Conservation (phyloP, 2,329 filamentous ascomycete species). For the Sarocladium brachiariae region DNA sequence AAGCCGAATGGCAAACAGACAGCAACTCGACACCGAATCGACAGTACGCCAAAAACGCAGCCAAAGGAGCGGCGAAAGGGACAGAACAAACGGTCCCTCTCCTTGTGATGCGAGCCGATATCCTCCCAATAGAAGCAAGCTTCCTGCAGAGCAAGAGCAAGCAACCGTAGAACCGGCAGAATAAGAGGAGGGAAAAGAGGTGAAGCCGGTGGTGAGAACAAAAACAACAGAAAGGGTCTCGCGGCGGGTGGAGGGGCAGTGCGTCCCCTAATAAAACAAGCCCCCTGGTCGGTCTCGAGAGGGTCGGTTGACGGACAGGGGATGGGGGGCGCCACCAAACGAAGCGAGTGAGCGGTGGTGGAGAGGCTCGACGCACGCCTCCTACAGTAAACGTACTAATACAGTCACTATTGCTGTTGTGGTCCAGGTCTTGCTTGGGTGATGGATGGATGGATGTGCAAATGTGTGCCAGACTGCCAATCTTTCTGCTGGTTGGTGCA, state of each 20-base stretch:
- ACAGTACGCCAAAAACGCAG: constrained; percentile 5
- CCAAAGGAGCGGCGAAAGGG: constrained; percentile 8
- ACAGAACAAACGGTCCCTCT: constrained; percentile 3
- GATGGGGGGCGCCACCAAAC: constrained; percentile 5
- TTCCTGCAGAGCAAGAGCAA: constrained; percentile 9
- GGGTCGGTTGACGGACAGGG: constrained; percentile 1
- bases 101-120: background rate
- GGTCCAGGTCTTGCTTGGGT: background rate
- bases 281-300: constrained; percentile 6
- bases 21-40: background rate
- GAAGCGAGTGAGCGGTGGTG: constrained; percentile 6
- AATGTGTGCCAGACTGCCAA: too few species aligned
- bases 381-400: too few species aligned
- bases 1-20: background rate
- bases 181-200: constrained; percentile 2
- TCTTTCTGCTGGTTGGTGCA: background rate
- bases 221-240: constrained; percentile 10
- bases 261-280: constrained; percentile 10
- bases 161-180: constrained; percentile 2
- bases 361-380: background rate
- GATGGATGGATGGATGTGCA: background rate
- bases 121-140: constrained; percentile 9
- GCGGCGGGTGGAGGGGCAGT: constrained; percentile 7
- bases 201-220: constrained; percentile 9
- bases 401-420: too few species aligned